These are phyloP conservation scores for Wallacemonas sp. DNA, from an alignment of 208 protist genomes.

Conservation along the genomic window DNA sequence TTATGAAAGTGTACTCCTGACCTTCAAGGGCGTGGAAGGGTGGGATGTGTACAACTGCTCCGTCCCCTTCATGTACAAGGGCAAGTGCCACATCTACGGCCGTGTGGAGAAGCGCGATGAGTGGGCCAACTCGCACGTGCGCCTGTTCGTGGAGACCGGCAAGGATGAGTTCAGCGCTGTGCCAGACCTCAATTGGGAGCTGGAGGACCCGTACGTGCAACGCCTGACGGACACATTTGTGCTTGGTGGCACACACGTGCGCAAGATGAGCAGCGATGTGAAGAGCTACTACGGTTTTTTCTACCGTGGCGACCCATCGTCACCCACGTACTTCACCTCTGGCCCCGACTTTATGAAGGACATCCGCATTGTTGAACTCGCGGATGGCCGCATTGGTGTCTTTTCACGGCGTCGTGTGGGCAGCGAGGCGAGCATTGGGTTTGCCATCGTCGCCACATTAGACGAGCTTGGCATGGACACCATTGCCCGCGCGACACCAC, in stretches of 20 bases:
- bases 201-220: conserved; percentile 28
- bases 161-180: conserved; percentile 60
- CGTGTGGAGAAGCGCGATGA: conserved; percentile 45
- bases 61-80: conserved; percentile 51
- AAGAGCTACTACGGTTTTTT: conserved; percentile 29
- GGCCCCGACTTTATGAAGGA: conserved; percentile 33
- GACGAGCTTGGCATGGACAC: conserved; percentile 15
- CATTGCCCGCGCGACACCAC: conserved; percentile 22
- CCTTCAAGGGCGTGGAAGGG: conserved; percentile 58
- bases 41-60: conserved; percentile 67
- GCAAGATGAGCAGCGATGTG: conserved; percentile 19
- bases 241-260: conserved; percentile 28
- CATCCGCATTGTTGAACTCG: conserved; percentile 24
- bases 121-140: conserved; percentile 52
- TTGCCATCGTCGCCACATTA: conserved; percentile 12
- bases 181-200: conserved; percentile 24
- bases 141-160: conserved; percentile 54
- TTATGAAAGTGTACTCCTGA: conserved; percentile 47
- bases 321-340: conserved; percentile 19
- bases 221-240: conserved; percentile 18
- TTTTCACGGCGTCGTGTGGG: conserved; percentile 19
- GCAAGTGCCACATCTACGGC: conserved; percentile 52
- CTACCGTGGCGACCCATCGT: conserved; percentile 18
- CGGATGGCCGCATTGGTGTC: conserved; percentile 24
- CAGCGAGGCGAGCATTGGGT: conserved; percentile 17